Evolutionary conservation across 2,329 filamentous ascomycete species (phyloP), one percentile per base, ranked within the genome.

Genomic region (Didymella keratinophila): DNA sequence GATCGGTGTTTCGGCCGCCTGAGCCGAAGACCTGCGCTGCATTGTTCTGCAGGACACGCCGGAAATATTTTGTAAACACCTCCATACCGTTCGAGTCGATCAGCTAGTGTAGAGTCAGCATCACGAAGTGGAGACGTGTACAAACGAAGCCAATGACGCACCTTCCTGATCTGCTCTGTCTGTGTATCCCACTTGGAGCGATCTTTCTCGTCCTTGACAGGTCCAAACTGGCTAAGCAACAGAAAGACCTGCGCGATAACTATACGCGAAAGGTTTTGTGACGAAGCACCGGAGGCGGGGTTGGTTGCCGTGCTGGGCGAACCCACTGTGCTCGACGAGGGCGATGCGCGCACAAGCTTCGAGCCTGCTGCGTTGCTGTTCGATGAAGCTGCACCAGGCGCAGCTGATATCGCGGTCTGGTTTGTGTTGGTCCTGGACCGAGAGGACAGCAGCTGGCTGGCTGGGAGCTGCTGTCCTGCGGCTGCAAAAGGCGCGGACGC

Each of bases 21-120:
- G 90, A 88, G 50, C 92, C 89, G 76, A 98, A 98, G 76, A 99
- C 95, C 73, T 95, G 89, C 64, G 89, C 83, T 71, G 93, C 92
- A 87, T 97, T 97, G 80, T 89, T 89, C 79, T 90, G 90, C 74
- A 99, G 87, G 76, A 98, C 84, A 79, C 94, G 92, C 78, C 92
- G 89, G 80, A 99, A 96, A 79, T 95, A 97, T 83, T 93, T 96
- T 61, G 92, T 89, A 78, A 93, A 97, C 76, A 97, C 93, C 84
- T 99, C 96, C 94, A 99, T 99, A 76, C 93, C 93, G 93, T 96
- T 89, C 73, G 94, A 93, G 87, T 97, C 89, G 81, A 98, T 90
- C 77, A 98, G 88, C 91, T 97, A 65, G 52, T 12, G 21, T 39
- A 27, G 36, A 30, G 59, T 75, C 56, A 75, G 70, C 56, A 63